A percentile compares a stretch with the other conserved stretches of the same genome.
phyloP scores from a whole-genome alignment of 2,329 filamentous ascomycete genomes.

The Xylariaceae sp. region DNA sequence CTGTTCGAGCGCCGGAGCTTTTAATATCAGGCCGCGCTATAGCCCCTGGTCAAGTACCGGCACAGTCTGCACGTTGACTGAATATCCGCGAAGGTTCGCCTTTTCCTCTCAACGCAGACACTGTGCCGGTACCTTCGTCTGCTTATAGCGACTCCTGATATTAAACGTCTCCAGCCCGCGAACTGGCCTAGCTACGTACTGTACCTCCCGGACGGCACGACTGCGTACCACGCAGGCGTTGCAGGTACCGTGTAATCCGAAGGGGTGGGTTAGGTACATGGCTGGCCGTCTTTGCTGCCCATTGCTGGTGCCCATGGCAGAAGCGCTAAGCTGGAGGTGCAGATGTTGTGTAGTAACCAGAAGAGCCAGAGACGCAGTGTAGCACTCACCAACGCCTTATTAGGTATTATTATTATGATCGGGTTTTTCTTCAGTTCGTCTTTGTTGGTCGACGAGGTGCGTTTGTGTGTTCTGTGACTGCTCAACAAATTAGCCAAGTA shows the following conservation, averaged over 20 bases:
- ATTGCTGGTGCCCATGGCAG: not conserved
- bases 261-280: not conserved
- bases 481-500: slow-evolving; percentile 15
- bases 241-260: not conserved
- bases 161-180: not conserved
- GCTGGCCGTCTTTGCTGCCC: not conserved
- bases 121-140: not conserved
- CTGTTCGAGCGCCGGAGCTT: not conserved
- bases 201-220: not conserved
- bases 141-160: not conserved
- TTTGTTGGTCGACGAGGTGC: not conserved
- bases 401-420: not conserved
- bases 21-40: not conserved
- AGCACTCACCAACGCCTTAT: not conserved
- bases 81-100: not conserved
- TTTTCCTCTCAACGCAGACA: not conserved
- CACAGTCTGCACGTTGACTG: not conserved
- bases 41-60: not conserved
- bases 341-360: not conserved
- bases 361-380: not conserved
- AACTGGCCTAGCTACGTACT: not conserved
- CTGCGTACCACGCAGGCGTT: not conserved
- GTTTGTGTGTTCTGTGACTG: slow-evolving; percentile 13
- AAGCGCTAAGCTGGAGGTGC: not conserved
- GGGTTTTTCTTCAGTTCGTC: slow-evolving; percentile 1